Percentiles rank a stretch among this genome's conserved stretches.
Conservation (phyloP, 768 basidiomycete species). For the Tubosaeta brunneosetosa region DNA sequence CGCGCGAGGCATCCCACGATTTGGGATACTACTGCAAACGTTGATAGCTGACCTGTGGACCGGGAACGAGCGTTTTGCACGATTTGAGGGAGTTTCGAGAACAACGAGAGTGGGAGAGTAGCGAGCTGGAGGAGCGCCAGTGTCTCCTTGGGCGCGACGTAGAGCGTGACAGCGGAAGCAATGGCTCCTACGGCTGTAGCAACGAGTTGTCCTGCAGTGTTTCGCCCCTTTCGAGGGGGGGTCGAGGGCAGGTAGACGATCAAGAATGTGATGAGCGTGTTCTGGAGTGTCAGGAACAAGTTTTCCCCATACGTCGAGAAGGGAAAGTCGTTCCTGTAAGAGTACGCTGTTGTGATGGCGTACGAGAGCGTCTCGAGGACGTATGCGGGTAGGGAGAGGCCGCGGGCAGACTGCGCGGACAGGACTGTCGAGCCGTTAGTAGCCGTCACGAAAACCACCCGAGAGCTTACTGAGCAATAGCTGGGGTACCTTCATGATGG, state of each 20-base stretch:
- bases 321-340: constrained; percentile 79
- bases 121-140: constrained; percentile 74
- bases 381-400: constrained; percentile 83
- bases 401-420: constrained; percentile 71
- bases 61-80: constrained; percentile 65
- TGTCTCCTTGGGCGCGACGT: constrained; percentile 40
- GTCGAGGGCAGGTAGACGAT: constrained; percentile 62
- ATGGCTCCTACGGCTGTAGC: constrained; percentile 31
- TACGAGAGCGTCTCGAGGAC: constrained; percentile 88
- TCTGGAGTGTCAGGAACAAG: constrained; percentile 87
- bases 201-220: constrained; percentile 30
- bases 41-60: constrained; percentile 91
- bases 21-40: constrained; percentile 87
- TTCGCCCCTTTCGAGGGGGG: constrained; percentile 22
- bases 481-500: constrained; percentile 96
- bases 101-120: constrained; percentile 87
- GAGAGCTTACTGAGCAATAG: constrained; percentile 66
- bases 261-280: constrained; percentile 81
- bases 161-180: constrained; percentile 38
- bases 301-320: constrained; percentile 99
- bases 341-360: constrained; percentile 85
- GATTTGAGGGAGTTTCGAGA: constrained; percentile 95
- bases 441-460: neutral
- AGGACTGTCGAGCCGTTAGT: constrained; percentile 45
- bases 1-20: constrained; percentile 87